Evolutionary conservation across 306 rosid genomes (phyloP), one percentile per base, ranked within the genome.

Genomic region (Adenanthera pavonina): DNA sequence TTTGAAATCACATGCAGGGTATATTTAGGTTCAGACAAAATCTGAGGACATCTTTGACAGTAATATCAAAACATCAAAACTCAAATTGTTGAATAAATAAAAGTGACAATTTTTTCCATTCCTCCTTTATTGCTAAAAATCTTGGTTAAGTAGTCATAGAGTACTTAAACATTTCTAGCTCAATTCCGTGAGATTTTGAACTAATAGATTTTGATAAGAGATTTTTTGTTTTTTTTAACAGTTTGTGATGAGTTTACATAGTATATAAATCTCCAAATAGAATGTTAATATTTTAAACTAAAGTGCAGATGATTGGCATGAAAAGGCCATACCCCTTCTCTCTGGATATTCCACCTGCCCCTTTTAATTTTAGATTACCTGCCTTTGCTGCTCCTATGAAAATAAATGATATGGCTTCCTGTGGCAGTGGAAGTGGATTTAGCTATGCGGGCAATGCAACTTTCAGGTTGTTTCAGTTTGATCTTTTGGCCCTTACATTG

Each of bases 281-380:
- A 44, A 43, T 48, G 12, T 47, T 71, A 33, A 7, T 33, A 34
- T 49, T 34, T 51, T 51, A 7, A 66, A 56, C 79, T 65, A 84
- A 34, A 49, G 69, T 80, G 78, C 85, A 90, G 98, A 75, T 87
- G 79, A 53, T 77, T 85, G 89, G 93, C 90, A 75, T 85, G 85
- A 92, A 94, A 85, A 91, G 98, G 85, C 74, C 89, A 64, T 78
- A 85, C 65, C 89, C 97, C 77, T 89, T 89, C 85, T 85, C 83
- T 79, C 76, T 84, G 67, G 91, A 92, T 34, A 61, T 74, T 84
- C 81, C 90, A 15, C 62, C 89, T 11, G 64, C 65, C 40, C 84
- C 92, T 2, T 84, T 86, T 81, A 83, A 79, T 85, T 85, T 72
- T 76, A 89, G 77, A 33, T 46, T 81, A 34, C 86, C 83, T 76